Percentiles rank a stretch among this genome's conserved stretches.
Evolutionary conservation across 2,329 filamentous ascomycete genomes (phyloP).

Genomic region (Diaporthe ilicicola): DNA sequence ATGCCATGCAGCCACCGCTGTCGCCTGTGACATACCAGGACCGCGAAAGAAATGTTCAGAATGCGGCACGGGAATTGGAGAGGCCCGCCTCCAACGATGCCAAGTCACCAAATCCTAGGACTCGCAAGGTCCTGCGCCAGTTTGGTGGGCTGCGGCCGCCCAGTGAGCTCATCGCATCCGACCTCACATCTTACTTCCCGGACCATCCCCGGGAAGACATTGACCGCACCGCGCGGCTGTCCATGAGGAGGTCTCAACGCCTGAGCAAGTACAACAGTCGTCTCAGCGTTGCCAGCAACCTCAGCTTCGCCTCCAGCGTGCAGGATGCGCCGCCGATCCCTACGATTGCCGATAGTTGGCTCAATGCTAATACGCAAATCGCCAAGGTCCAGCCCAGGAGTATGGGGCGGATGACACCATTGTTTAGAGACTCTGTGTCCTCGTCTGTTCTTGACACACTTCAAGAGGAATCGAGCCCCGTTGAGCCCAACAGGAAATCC

Average conservation of each 20-base stretch:
- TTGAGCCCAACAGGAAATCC: conserved; percentile 90
- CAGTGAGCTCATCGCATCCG: conserved; percentile 96
- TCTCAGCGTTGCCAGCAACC: conserved; percentile 90
- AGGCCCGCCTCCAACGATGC: conserved; percentile 60
- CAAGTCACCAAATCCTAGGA: conserved; percentile 49
- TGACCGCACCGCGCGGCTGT: conserved; percentile 92
- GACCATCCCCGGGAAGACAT: conserved; percentile 94
- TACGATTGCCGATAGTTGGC: conserved; percentile 93
- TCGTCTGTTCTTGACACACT: conserved; percentile 90
- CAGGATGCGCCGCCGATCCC: conserved; percentile 95
- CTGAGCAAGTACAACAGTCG: conserved; percentile 93
- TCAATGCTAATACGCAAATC: conserved; percentile 68
- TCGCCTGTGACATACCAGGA: conserved; percentile 81
- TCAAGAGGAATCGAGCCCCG: conserved; percentile 84
- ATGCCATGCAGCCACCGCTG: conserved; percentile 82
- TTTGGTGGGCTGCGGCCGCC: conserved; percentile 94
- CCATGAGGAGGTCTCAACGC: conserved; percentile 87
- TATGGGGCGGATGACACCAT: conserved; percentile 58
- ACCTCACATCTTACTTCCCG: conserved; percentile 96
- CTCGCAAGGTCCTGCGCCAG: conserved; percentile 71
- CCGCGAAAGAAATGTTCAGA: conserved; percentile 72
- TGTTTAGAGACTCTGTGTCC: conserved; percentile 86
- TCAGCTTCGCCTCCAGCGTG: conserved; percentile 91
- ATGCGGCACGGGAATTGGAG: conserved; percentile 66
- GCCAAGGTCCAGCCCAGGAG: conserved; percentile 58